These are phyloP conservation scores for Podospora fimiseda DNA, from an alignment of 495 filamentous ascomycete genomes.

Conservation along the genomic window DNA sequence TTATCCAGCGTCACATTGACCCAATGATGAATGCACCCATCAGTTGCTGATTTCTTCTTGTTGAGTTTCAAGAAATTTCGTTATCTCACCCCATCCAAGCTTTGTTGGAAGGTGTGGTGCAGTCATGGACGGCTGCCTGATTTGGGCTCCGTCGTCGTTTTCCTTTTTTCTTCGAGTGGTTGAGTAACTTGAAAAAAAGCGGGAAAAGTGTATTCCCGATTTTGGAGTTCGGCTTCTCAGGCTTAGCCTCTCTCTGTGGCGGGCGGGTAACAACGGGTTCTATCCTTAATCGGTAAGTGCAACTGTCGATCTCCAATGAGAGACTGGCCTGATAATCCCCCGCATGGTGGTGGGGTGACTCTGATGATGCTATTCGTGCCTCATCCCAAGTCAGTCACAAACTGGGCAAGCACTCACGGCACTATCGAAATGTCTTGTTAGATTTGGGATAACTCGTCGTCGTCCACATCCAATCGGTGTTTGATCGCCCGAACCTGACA, in stretches of 20 bases:
- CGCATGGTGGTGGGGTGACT: not conserved
- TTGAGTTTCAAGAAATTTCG: not conserved
- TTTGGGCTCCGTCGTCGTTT: not conserved
- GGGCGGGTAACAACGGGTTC: conserved; percentile 8
- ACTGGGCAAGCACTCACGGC: not conserved
- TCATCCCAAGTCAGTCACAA: not conserved
- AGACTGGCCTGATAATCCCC: conserved; percentile 2
- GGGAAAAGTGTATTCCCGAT: not conserved
- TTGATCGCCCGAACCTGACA: conserved; percentile 14
- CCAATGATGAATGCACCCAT: not conserved
- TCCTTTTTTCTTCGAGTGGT: not conserved
- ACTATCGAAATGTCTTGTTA: not conserved
- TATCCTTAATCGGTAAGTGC: not conserved
- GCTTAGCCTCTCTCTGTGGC: not conserved
- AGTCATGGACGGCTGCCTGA: not conserved
- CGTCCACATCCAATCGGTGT: not conserved
- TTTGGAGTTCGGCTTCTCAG: too few relatives aligned
- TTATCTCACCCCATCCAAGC: too few relatives aligned
- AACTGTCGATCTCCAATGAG: not conserved
- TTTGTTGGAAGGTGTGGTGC: not conserved
- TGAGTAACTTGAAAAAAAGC: not conserved
- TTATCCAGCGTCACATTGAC: not conserved
- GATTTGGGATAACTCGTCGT: not conserved
- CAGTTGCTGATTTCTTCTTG: not conserved
- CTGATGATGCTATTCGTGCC: not conserved